phyloP scores from a whole-genome alignment of 2,329 filamentous ascomycete species.

The Penicillium sp. region DNA sequence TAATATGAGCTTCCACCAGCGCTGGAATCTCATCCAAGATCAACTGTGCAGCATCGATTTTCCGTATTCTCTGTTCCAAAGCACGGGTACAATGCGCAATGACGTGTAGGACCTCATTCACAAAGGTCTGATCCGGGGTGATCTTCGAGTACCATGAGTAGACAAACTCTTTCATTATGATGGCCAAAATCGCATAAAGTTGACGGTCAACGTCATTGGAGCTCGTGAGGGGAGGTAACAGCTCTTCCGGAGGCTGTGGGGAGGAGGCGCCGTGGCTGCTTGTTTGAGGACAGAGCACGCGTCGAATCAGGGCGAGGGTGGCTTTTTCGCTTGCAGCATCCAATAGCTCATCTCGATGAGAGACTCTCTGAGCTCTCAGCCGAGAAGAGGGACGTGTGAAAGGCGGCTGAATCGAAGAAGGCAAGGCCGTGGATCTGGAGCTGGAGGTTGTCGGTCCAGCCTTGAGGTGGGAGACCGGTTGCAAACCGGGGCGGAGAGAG shows the following conservation, averaged over 20 bases:
- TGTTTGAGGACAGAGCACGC: constrained; percentile 74
- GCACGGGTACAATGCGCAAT: constrained; percentile 89
- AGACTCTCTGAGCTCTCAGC: constrained; percentile 25
- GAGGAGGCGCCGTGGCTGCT: constrained; percentile 51
- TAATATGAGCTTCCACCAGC: constrained; percentile 76
- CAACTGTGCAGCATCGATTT: constrained; percentile 79
- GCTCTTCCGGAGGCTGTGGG: constrained; percentile 70
- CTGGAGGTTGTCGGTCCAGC: constrained; percentile 37
- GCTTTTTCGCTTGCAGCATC: constrained; percentile 70
- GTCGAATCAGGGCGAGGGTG: constrained; percentile 78
- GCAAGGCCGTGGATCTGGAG: constrained; percentile 35
- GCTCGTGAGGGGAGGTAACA: constrained; percentile 88
- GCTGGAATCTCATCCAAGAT: constrained; percentile 85
- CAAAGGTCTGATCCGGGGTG: constrained; percentile 84
- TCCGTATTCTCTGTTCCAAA: constrained; percentile 80
- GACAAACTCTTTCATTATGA: constrained; percentile 87
- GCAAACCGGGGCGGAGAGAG: constrained; percentile 37
- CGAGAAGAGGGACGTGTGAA: constrained; percentile 34
- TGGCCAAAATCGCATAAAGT: constrained; percentile 87
- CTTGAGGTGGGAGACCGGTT: constrained; percentile 42
- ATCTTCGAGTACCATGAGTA: constrained; percentile 92
- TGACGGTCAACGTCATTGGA: constrained; percentile 92
- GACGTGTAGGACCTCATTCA: constrained; percentile 83
- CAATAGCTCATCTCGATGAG: constrained; percentile 39
- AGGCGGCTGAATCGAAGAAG: constrained; percentile 26